phyloP scores from a whole-genome alignment of 2,329 filamentous ascomycete genomes.

The Exophiala phaeomuriformis region DNA sequence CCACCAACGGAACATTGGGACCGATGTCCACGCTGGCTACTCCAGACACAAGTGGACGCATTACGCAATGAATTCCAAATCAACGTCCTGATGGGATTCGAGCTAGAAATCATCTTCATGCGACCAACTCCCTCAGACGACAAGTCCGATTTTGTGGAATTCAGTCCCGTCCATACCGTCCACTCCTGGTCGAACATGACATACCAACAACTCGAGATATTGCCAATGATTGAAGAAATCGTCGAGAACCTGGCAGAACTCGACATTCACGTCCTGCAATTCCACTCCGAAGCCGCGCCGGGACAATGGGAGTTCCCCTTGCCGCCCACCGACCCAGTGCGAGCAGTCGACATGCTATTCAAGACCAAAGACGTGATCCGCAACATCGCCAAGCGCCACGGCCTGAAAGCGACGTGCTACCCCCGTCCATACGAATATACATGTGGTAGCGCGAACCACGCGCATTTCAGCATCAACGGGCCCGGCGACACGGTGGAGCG shows the following conservation, averaged over 20 bases:
- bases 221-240: constrained; percentile 59
- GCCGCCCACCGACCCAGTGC: constrained; percentile 53
- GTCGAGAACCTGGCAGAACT: constrained; percentile 52
- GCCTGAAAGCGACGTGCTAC: constrained; percentile 63
- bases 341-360: constrained; percentile 64
- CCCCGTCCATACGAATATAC: constrained; percentile 57
- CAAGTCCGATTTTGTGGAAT: constrained; percentile 28
- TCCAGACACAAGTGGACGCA: constrained; percentile 49
- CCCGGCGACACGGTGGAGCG: constrained; percentile 26
- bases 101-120: constrained; percentile 72
- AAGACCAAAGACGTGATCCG: constrained; percentile 64
- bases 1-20: constrained; percentile 17
- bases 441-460: constrained; percentile 61
- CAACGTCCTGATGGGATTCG: constrained; percentile 64
- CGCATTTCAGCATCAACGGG: constrained; percentile 60
- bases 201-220: constrained; percentile 50
- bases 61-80: constrained; percentile 49
- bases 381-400: constrained; percentile 55
- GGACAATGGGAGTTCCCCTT: constrained; percentile 75
- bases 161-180: constrained; percentile 49
- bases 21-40: constrained; percentile 57
- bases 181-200: constrained; percentile 66
- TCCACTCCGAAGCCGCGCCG: constrained; percentile 65
- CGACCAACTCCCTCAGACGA: constrained; percentile 37
- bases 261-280: constrained; percentile 61